Evolutionary conservation across 2,329 filamentous ascomycete genomes (phyloP).

Genomic region (Dactylellina haptotyla): DNA sequence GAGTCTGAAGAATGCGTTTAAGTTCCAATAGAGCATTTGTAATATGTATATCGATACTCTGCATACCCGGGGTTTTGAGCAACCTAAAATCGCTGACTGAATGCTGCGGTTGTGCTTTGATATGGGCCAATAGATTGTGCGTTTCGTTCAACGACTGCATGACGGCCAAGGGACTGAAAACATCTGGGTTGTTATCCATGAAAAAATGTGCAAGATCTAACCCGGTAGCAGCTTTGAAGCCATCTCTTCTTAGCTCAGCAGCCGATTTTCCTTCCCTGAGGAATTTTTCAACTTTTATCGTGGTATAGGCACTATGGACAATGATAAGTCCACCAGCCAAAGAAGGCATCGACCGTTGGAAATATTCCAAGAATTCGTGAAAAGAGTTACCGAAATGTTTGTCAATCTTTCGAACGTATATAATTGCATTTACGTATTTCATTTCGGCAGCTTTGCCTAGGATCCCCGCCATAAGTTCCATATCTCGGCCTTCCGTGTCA

Average conservation of each 20-base stretch:
- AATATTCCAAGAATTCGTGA: conserved; percentile 18
- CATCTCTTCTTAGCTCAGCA: conserved; percentile 20
- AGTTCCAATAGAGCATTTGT: conserved; percentile 12
- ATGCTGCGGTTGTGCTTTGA: conserved; percentile 29
- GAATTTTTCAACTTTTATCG: neutral
- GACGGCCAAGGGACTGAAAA: conserved; percentile 16
- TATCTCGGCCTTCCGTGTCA: conserved; percentile 29
- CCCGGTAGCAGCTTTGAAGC: conserved; percentile 20
- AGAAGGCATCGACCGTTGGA: conserved; percentile 29
- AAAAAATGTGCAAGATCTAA: conserved; percentile 37
- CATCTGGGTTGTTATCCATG: conserved; percentile 36
- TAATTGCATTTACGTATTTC: conserved; percentile 14
- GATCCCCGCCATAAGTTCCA: conserved; percentile 41
- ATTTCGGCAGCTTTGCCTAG: conserved; percentile 25
- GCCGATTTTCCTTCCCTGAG: conserved; percentile 20
- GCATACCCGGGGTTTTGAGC: conserved; percentile 32
- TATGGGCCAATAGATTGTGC: conserved; percentile 5
- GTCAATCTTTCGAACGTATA: conserved; percentile 28
- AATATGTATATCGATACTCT: conserved; percentile 19
- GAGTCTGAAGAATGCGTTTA: conserved; percentile 1
- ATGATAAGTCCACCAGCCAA: conserved; percentile 19
- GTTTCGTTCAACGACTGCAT: conserved; percentile 32
- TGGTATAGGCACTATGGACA: conserved; percentile 28
- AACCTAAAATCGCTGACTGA: conserved; percentile 11
- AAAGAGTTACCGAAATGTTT: conserved; percentile 38